Evolutionary conservation across 1,284 basidiomycete genomes (phyloP).

Genomic region (Leccinum insolens): DNA sequence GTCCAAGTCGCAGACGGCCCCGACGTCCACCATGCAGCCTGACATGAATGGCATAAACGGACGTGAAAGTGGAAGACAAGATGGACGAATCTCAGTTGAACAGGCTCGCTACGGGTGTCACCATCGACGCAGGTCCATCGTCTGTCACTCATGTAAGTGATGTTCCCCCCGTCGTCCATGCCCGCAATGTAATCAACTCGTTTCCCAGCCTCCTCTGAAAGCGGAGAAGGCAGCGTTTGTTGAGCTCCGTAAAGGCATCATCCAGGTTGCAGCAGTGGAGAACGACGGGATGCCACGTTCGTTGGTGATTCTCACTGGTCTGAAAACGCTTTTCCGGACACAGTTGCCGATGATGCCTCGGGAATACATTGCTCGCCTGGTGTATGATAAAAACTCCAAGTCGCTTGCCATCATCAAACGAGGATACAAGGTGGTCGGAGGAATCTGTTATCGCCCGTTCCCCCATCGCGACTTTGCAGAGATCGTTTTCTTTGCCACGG

Average conservation of each 20-base stretch:
- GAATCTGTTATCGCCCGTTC: slow-evolving; percentile 97
- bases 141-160: slow-evolving; percentile 51
- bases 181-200: neutral
- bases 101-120: slow-evolving; percentile 78
- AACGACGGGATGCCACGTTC: slow-evolving; percentile 81
- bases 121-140: slow-evolving; percentile 65
- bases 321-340: slow-evolving; percentile 97
- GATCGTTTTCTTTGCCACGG: slow-evolving; percentile 99
- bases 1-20: slow-evolving; percentile 58
- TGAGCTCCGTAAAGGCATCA: slow-evolving; percentile 85
- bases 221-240: slow-evolving; percentile 79
- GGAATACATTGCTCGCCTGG: slow-evolving; percentile 97
- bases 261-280: slow-evolving; percentile 85
- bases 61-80: slow-evolving; percentile 74
- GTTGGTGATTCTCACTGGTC: slow-evolving; percentile 86
- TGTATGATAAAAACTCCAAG: slow-evolving; percentile 92
- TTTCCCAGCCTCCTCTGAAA: slow-evolving; percentile 50
- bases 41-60: slow-evolving; percentile 54
- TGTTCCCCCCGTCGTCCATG: neutral
- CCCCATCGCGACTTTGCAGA: slow-evolving; percentile 95
- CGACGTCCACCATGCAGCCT: slow-evolving; percentile 40
- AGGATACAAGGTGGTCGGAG: slow-evolving; percentile 95
- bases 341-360: slow-evolving; percentile 99
- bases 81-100: slow-evolving; percentile 75
- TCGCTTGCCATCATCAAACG: slow-evolving; percentile 94